Percentiles rank a stretch among this genome's conserved stretches.
Conservation (phyloP, 371 early-diverging fungal genomes). For the Umbelopsis sp. region DNA sequence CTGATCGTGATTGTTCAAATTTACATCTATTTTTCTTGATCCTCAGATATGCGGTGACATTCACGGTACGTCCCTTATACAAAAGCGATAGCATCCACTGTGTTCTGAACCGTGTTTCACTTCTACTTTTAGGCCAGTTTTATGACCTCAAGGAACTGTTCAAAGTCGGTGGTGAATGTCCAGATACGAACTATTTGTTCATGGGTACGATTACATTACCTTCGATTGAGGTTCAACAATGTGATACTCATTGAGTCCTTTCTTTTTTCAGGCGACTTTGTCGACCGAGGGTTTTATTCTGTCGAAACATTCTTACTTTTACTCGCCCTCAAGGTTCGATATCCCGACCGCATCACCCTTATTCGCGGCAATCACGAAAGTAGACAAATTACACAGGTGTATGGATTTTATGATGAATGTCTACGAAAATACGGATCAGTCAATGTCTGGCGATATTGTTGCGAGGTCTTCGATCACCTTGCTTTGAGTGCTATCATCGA, state of each 20-base stretch:
- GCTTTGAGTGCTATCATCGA: constrained; percentile 95
- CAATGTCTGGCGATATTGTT: constrained; percentile 98
- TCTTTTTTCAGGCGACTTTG: constrained; percentile 91
- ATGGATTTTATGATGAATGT: constrained; percentile 99
- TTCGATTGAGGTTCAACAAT: too few relatives aligned
- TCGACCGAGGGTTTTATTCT: constrained; percentile 98
- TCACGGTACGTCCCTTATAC: constrained; percentile 65
- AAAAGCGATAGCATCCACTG: too few relatives aligned
- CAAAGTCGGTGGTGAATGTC: constrained; percentile 94
- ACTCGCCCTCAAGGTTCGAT: constrained; percentile 94
- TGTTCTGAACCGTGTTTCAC: background rate
- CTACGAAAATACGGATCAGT: constrained; percentile 96
- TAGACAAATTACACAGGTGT: constrained; percentile 98
- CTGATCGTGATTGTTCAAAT: background rate
- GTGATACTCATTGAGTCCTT: background rate
- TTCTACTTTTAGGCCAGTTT: constrained; percentile 76
- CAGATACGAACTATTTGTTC: constrained; percentile 96
- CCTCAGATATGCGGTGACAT: constrained; percentile 97
- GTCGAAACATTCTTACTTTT: constrained; percentile 99
- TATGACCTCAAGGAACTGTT: constrained; percentile 97
- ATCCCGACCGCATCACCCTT: constrained; percentile 95
- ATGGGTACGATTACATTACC: constrained; percentile 73
- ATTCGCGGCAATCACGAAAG: constrained; percentile 99
- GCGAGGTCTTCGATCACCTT: constrained; percentile 98
- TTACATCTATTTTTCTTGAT: background rate